Evolutionary conservation across 2,329 filamentous ascomycete species (phyloP).

Genomic region (Talaromyces sp.): DNA sequence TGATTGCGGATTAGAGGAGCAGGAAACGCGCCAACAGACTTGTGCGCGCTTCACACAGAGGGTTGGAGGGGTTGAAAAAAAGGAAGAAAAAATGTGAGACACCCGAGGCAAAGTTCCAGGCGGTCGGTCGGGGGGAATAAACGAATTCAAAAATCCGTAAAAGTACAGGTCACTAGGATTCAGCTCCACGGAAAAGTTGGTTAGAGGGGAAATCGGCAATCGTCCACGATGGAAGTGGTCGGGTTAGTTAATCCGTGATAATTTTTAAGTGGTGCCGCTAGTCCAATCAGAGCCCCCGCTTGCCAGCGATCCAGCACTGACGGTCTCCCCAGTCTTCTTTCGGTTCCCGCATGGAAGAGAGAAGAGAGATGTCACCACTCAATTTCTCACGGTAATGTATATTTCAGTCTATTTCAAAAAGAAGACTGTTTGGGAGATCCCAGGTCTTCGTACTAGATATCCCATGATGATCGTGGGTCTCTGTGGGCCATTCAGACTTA

Average conservation of each 20-base stretch:
- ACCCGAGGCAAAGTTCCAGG: constrained; percentile 21
- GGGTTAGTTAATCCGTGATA: constrained; percentile 44
- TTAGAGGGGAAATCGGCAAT: constrained; percentile 31
- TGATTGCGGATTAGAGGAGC: constrained; percentile 58
- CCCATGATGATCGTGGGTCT: too few relatives aligned
- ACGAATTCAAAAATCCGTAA: constrained; percentile 18
- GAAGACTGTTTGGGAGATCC: too few relatives aligned
- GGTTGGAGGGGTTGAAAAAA: constrained; percentile 17
- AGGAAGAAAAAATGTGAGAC: constrained; percentile 24
- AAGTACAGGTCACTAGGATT: constrained; percentile 17
- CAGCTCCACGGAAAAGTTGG: constrained; percentile 28
- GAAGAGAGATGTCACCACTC: too few relatives aligned
- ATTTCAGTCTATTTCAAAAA: too few relatives aligned
- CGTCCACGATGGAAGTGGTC: constrained; percentile 32
- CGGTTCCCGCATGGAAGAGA: too few relatives aligned
- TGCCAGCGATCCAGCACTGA: neutral
- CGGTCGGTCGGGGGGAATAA: constrained; percentile 13
- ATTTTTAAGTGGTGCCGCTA: constrained; percentile 48
- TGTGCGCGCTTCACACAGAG: constrained; percentile 44
- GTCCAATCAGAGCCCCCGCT: constrained; percentile 41
- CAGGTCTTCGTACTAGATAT: too few relatives aligned
- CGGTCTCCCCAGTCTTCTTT: too few relatives aligned
- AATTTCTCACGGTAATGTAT: too few relatives aligned
- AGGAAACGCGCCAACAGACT: constrained; percentile 43
- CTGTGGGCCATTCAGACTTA: too few relatives aligned